Conservation (phyloP, 225 moss, liverwort and hornwort species). For the Pseudoscleropodium purum region DNA sequence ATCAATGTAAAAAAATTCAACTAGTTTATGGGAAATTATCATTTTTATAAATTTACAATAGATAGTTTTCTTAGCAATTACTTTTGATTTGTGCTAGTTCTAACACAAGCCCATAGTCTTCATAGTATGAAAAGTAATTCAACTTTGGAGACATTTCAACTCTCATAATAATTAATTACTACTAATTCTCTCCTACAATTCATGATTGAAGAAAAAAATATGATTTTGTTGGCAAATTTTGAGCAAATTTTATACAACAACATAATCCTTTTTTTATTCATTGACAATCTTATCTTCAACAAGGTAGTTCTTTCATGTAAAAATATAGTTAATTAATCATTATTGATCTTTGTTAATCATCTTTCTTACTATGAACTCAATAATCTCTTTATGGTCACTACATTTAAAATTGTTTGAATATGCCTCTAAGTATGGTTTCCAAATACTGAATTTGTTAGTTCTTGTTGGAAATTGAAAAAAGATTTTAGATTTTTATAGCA, state of each 20-base stretch:
- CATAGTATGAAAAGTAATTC: not conserved
- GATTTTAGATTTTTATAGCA: not conserved
- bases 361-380: not conserved
- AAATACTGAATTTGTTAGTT: not conserved
- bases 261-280: not conserved
- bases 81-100: not conserved
- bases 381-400: not conserved
- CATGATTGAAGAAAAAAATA: not conserved
- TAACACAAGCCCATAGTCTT: not conserved
- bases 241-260: not conserved
- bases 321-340: not conserved
- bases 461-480: not conserved
- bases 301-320: not conserved
- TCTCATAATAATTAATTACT: not conserved
- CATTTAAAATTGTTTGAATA: not conserved
- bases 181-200: not conserved
- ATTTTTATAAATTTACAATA: not conserved
- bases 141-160: not conserved
- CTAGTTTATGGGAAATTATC: not conserved
- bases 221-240: not conserved
- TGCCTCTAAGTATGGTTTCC: fast-evolving
- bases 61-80: not conserved
- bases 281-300: not conserved
- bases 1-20: not conserved
- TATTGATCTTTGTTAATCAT: not conserved